phyloP scores from a whole-genome alignment of 1,284 basidiomycete genomes.

The Porogramme epimiltina region DNA sequence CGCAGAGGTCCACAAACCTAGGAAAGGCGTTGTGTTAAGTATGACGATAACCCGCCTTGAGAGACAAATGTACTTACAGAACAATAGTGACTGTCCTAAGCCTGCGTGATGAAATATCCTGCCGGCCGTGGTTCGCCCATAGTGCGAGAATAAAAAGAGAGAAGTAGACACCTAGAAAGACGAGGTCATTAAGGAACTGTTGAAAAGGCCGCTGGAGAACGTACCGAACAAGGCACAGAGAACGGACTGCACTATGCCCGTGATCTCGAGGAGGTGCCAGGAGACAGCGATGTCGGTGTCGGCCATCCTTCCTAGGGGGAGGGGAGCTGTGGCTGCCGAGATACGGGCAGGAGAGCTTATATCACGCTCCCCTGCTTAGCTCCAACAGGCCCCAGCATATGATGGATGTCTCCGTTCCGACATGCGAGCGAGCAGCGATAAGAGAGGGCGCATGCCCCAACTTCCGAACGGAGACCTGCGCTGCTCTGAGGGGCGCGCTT shows the following conservation, averaged over 20 bases:
- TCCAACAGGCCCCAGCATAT: no score
- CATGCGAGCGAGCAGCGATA: no score
- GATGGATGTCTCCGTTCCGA: no score
- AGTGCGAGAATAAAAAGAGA: conserved; percentile 6
- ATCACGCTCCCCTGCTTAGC: no score
- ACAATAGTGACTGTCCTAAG: conserved; percentile 7
- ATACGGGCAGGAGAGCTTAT: background rate
- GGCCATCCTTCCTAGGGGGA: background rate
- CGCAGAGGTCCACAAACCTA: conserved; percentile 18
- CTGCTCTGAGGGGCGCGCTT: no score
- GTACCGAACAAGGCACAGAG: conserved; percentile 6
- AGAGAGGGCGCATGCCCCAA: no score
- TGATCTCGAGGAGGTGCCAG: conserved; percentile 10
- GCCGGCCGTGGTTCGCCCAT: conserved; percentile 5
- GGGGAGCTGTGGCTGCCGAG: no score
- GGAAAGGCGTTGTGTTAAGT: no score
- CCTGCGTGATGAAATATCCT: background rate
- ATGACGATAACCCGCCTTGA: no score
- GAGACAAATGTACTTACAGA: conserved; percentile 1
- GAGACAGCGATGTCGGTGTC: background rate
- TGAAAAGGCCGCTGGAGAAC: background rate
- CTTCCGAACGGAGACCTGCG: no score
- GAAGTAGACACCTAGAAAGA: conserved; percentile 6
- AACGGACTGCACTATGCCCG: conserved; percentile 2
- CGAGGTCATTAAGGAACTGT: no score